Percentiles rank a stretch among this genome's conserved stretches.
phyloP scores from a whole-genome alignment of 371 early-diverging fungal species.

The Cokeromyces recurvatus region DNA sequence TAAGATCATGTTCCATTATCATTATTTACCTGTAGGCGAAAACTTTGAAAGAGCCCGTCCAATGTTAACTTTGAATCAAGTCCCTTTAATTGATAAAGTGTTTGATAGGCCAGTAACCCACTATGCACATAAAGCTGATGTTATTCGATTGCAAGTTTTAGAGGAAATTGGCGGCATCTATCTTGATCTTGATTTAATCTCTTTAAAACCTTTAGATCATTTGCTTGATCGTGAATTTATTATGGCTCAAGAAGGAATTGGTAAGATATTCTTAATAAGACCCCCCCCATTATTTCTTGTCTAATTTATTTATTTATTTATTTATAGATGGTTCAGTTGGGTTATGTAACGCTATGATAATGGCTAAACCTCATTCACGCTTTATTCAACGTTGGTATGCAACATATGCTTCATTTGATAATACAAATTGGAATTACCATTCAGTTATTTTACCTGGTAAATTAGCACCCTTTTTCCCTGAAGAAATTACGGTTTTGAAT shows the following conservation, averaged over 20 bases:
- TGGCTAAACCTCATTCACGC: slow-evolving; percentile 39
- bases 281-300: too few relatives aligned
- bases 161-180: slow-evolving; percentile 49
- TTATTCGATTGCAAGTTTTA: slow-evolving; percentile 39
- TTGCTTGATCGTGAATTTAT: slow-evolving; percentile 40
- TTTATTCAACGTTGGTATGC: slow-evolving; percentile 49
- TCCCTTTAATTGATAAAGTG: slow-evolving; percentile 26
- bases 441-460: slow-evolving; percentile 49
- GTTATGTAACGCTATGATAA: slow-evolving; percentile 50
- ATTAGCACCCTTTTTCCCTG: slow-evolving; percentile 30
- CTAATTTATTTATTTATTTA: neutral
- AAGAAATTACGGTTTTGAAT: slow-evolving; percentile 36
- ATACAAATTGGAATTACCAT: slow-evolving; percentile 45
- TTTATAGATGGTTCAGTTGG: slow-evolving; percentile 40
- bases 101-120: slow-evolving; percentile 40
- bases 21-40: slow-evolving; percentile 38
- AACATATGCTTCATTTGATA: slow-evolving; percentile 42
- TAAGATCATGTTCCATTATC: slow-evolving; percentile 48
- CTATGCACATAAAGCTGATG: slow-evolving; percentile 49
- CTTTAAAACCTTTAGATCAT: slow-evolving; percentile 41
- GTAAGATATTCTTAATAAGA: too few relatives aligned
- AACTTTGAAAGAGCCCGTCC: slow-evolving; percentile 41
- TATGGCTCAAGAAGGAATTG: slow-evolving; percentile 49
- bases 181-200: slow-evolving; percentile 50
- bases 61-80: slow-evolving; percentile 34